Percentiles rank a stretch among this genome's conserved stretches.
These are phyloP conservation scores for Trichoderma gracile DNA, from an alignment of 2,329 filamentous ascomycete genomes.

Conservation along the genomic window DNA sequence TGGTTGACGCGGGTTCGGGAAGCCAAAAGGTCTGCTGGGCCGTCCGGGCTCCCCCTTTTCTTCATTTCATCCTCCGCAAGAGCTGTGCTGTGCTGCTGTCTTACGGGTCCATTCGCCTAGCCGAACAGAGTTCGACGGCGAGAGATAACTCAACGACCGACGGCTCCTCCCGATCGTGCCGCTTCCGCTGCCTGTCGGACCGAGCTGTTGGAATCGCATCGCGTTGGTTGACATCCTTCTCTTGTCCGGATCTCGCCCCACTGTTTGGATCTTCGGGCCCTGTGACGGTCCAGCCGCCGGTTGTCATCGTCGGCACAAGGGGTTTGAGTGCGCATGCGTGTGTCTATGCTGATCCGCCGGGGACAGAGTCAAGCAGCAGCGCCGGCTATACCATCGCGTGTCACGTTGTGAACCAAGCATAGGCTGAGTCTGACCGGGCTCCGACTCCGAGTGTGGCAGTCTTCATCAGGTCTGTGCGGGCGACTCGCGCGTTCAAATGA, in stretches of 20 bases:
- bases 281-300: background rate
- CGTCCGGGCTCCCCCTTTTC: conserved; percentile 10
- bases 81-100: background rate
- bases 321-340: background rate
- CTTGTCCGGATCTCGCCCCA: background rate
- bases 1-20: conserved; percentile 1
- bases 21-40: conserved; percentile 6
- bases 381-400: background rate
- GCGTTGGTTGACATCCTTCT: background rate
- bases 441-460: background rate
- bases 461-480: background rate
- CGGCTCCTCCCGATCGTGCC: conserved; percentile 18
- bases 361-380: background rate
- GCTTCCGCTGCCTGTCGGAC: conserved; percentile 5
- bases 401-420: background rate
- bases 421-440: background rate
- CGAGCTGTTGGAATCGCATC: background rate
- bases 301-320: background rate
- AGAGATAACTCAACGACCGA: background rate
- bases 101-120: conserved; percentile 8
- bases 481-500: conserved; percentile 1
- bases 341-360: background rate
- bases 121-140: background rate
- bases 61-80: conserved; percentile 17
- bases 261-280: background rate